These are phyloP conservation scores for Elaeagnus macrophylla DNA, from an alignment of 306 rosid genomes.

Conservation along the genomic window DNA sequence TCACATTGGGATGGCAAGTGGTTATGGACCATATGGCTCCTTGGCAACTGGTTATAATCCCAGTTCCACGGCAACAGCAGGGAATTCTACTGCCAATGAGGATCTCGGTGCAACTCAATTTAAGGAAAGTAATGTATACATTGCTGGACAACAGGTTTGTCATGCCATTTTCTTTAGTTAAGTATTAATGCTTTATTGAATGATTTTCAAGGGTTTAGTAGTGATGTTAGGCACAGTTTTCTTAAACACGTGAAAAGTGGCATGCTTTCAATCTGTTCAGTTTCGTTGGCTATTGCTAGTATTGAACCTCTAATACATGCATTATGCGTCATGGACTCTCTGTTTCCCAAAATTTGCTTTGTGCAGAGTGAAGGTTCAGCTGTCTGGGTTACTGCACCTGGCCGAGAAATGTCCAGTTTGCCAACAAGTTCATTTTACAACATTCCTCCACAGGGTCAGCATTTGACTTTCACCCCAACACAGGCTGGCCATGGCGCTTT, in stretches of 20 bases:
- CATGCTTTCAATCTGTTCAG: not conserved
- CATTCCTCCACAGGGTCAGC: slow-evolving; percentile 85
- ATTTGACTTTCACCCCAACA: slow-evolving; percentile 75
- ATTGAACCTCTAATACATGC: not conserved
- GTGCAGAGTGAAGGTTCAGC: slow-evolving; percentile 82
- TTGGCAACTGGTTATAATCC: slow-evolving; percentile 72
- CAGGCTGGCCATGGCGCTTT: slow-evolving; percentile 82
- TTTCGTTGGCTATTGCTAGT: not conserved
- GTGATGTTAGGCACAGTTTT: not conserved
- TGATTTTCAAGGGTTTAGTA: no score
- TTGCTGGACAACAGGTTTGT: slow-evolving; percentile 83
- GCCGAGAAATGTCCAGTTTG: slow-evolving; percentile 73
- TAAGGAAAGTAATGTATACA: slow-evolving; percentile 77
- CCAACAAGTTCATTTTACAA: slow-evolving; percentile 79
- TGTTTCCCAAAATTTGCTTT: slow-evolving; percentile 15
- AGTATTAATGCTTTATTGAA: not conserved
- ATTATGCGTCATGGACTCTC: not conserved
- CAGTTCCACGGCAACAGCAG: slow-evolving; percentile 50
- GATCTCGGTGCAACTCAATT: slow-evolving; percentile 79
- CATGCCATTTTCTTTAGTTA: slow-evolving; percentile 8
- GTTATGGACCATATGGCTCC: slow-evolving; percentile 82
- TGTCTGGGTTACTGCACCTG: slow-evolving; percentile 90
- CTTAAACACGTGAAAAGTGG: not conserved
- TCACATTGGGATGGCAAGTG: slow-evolving; percentile 68
- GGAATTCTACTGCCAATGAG: slow-evolving; percentile 64